A percentile compares a stretch with the other conserved stretches of the same genome.
phyloP scores from a whole-genome alignment of 495 filamentous ascomycete species.

The Choiromyces venosus region DNA sequence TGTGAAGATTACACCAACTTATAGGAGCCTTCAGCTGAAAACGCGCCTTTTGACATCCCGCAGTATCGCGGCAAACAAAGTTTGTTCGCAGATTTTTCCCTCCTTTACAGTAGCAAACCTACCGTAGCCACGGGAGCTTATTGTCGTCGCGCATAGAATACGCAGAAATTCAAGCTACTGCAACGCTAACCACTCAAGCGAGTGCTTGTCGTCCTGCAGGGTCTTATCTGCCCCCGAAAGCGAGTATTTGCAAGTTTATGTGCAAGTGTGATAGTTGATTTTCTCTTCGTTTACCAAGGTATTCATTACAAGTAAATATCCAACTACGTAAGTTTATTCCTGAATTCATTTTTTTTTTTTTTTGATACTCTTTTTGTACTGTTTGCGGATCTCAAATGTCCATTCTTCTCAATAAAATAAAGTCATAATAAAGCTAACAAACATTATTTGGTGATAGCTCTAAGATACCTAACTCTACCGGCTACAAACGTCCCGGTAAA shows the following conservation, averaged over 20 bases:
- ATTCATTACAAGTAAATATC: neutral
- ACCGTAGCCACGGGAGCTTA: neutral
- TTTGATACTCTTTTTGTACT: neutral
- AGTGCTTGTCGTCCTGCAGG: slow-evolving; percentile 24
- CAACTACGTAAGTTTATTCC: slow-evolving; percentile 6
- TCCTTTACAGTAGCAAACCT: slow-evolving; percentile 10
- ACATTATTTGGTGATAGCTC: slow-evolving; percentile 6
- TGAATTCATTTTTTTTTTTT: slow-evolving; percentile 4
- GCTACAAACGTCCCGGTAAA: slow-evolving; percentile 5
- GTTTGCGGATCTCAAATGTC: neutral
- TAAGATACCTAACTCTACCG: slow-evolving; percentile 6
- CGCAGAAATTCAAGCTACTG: slow-evolving; percentile 21
- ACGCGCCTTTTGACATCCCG: neutral
- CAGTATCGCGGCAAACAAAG: neutral
- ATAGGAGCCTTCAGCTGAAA: slow-evolving; percentile 15
- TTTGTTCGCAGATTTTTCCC: neutral
- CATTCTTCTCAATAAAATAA: neutral
- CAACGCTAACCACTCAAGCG: slow-evolving; percentile 29
- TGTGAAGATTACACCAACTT: slow-evolving; percentile 12
- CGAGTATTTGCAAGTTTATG: slow-evolving; percentile 5
- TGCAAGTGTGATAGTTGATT: slow-evolving; percentile 4
- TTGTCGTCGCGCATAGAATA: slow-evolving; percentile 6
- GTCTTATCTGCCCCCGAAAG: slow-evolving; percentile 11
- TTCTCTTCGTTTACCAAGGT: slow-evolving; percentile 17
- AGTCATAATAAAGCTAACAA: neutral